phyloP scores from a whole-genome alignment of 78 protist genomes.

The Tieghemostelium lacteum region DNA sequence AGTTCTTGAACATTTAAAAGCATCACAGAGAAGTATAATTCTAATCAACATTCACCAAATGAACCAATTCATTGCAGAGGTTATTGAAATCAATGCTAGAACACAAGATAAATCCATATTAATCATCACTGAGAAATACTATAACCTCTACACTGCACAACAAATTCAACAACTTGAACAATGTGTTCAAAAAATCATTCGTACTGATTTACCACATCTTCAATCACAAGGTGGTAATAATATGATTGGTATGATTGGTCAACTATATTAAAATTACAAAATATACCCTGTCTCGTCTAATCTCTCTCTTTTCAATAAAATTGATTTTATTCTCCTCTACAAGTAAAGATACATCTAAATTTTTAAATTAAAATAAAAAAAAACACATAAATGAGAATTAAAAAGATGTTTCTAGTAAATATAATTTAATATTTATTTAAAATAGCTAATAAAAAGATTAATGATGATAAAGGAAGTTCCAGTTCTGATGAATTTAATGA shows the following conservation, averaged over 20 bases:
- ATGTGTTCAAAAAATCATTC: slow-evolving; percentile 5
- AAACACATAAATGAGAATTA: no score
- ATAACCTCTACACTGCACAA: background rate
- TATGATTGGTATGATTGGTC: slow-evolving; percentile 58
- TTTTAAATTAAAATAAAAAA: no score
- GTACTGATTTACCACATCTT: slow-evolving; percentile 31
- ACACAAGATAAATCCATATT: background rate
- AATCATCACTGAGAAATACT: slow-evolving; percentile 19
- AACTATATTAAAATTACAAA: slow-evolving; percentile 16
- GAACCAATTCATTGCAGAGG: slow-evolving; percentile 14
- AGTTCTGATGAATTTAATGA: no score
- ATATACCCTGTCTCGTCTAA: no score
- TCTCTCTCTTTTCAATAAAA: no score
- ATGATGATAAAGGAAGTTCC: no score
- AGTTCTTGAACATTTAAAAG: background rate
- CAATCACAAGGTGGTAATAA: slow-evolving; percentile 48
- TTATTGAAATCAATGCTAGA: slow-evolving; percentile 1
- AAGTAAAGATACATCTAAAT: no score
- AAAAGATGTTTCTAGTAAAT: no score
- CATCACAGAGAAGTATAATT: background rate
- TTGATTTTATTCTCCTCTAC: no score
- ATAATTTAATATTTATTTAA: no score
- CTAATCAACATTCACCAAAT: slow-evolving; percentile 8
- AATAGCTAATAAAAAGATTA: no score
- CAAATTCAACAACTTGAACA: slow-evolving; percentile 5